These are phyloP conservation scores for Helichrysum umbraculigerum DNA, from an alignment of 129 eudicot species.

Conservation along the genomic window DNA sequence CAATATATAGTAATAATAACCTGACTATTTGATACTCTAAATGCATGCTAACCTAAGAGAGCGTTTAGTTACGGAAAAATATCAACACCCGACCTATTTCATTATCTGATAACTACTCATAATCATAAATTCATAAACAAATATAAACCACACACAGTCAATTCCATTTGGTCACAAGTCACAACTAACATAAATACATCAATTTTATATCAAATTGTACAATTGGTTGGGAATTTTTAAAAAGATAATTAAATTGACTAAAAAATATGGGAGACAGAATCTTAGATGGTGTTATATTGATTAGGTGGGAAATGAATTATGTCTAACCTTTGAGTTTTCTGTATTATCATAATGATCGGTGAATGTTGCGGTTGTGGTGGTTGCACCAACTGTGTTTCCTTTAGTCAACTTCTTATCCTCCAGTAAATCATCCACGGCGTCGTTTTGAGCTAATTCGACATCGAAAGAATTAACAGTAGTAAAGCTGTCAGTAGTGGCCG, in stretches of 20 bases:
- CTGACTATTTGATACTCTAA: no score
- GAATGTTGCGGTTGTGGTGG: not conserved
- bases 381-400: conserved; percentile 38
- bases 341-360: conserved; percentile 30
- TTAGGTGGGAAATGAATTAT: not conserved
- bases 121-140: not conserved
- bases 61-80: no score
- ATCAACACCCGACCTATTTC: no score
- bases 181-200: not conserved
- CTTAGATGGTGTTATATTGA: not conserved
- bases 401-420: conserved; percentile 14
- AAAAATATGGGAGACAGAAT: not conserved
- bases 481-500: conserved; percentile 35
- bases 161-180: not conserved
- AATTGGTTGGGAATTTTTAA: not conserved
- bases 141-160: not conserved
- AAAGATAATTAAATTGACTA: no score
- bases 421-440: conserved; percentile 25
- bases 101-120: no score
- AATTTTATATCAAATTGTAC: not conserved
- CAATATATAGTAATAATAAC: no score
- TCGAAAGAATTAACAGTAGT: conserved; percentile 37
- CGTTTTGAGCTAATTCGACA: conserved; percentile 30
- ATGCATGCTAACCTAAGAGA: no score
- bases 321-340: conserved; percentile 48